phyloP scores from a whole-genome alignment of 768 basidiomycete genomes.

The Suillus tomentosus region DNA sequence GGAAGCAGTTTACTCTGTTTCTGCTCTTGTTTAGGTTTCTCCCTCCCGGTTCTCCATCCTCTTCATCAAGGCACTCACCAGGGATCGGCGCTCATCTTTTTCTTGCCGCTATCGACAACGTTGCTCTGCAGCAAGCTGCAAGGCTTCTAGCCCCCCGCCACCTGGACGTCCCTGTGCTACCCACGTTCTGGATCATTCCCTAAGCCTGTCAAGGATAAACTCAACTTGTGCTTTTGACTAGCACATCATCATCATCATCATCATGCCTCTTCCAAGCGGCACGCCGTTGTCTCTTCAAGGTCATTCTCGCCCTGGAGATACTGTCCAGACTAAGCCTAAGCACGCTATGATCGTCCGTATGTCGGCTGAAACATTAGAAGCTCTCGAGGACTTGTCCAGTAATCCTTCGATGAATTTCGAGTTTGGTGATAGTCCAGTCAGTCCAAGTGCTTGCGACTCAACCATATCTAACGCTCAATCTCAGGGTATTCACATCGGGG shows the following conservation, averaged over 20 bases:
- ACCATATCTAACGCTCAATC: constrained; percentile 6
- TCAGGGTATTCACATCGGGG: constrained; percentile 69
- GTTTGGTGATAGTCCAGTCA: constrained; percentile 62
- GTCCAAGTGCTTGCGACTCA: constrained; percentile 22
- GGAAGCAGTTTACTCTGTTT: constrained; percentile 10
- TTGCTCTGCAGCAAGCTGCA: constrained; percentile 5
- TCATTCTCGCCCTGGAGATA: constrained; percentile 55
- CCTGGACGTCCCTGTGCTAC: constrained; percentile 9
- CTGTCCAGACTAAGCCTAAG: constrained; percentile 62
- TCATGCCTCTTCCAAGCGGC: constrained; percentile 68
- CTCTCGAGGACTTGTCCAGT: constrained; percentile 52
- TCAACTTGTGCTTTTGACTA: neutral
- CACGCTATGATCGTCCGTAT: constrained; percentile 76
- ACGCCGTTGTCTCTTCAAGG: constrained; percentile 60
- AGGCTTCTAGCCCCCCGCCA: constrained; percentile 1
- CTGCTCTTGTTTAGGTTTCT: constrained; percentile 14
- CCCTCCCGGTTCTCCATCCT: constrained; percentile 7
- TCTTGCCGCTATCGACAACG: constrained; percentile 3
- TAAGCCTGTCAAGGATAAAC: constrained; percentile 3
- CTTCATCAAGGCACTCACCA: constrained; percentile 7
- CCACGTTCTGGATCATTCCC: constrained; percentile 2
- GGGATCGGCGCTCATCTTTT: neutral
- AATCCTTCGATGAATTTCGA: constrained; percentile 56
- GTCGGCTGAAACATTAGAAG: constrained; percentile 71
- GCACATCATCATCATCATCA: constrained; percentile 7